Conservation (phyloP, 192 early-diverging fungal genomes). For the Oehlia diaphana region DNA sequence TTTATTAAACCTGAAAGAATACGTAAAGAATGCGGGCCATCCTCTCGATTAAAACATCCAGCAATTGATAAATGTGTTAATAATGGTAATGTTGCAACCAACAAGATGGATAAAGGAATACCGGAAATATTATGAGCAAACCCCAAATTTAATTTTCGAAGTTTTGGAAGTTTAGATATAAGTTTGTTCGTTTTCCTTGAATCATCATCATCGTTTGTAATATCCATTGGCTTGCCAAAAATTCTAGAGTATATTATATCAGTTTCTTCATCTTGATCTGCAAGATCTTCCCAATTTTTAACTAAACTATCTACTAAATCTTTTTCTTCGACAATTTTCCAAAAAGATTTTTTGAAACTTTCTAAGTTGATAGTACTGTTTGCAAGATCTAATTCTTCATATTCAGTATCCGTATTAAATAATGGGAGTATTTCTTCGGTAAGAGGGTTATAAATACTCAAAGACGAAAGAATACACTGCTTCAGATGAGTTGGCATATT, state of each 20-base stretch:
- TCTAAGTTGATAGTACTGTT: slow-evolving; percentile 19
- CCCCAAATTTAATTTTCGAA: slow-evolving; percentile 7
- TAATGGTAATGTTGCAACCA: slow-evolving; percentile 15
- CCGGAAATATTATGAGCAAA: slow-evolving; percentile 13
- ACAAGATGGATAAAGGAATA: neutral
- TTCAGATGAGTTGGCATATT: slow-evolving; percentile 28
- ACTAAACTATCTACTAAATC: slow-evolving; percentile 19
- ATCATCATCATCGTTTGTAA: neutral
- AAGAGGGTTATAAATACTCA: slow-evolving; percentile 17
- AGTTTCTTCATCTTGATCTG: slow-evolving; percentile 16
- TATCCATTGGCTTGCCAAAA: neutral
- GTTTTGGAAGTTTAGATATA: slow-evolving; percentile 11
- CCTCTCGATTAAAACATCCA: slow-evolving; percentile 17
- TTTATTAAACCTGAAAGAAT: slow-evolving; percentile 25
- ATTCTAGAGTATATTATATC: slow-evolving; percentile 3
- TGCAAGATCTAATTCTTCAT: slow-evolving; percentile 25
- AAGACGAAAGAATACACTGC: slow-evolving; percentile 15
- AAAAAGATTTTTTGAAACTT: slow-evolving; percentile 17
- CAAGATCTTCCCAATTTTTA: slow-evolving; percentile 17
- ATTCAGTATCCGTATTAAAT: slow-evolving; percentile 10
- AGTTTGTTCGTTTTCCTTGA: neutral
- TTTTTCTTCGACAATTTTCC: slow-evolving; percentile 14
- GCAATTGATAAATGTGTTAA: slow-evolving; percentile 32
- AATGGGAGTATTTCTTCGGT: slow-evolving; percentile 15
- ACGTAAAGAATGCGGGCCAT: slow-evolving; percentile 17